Base-by-base conservation (phyloP, 2,329 filamentous ascomycete species). In the Xylaria sp. region DNA sequence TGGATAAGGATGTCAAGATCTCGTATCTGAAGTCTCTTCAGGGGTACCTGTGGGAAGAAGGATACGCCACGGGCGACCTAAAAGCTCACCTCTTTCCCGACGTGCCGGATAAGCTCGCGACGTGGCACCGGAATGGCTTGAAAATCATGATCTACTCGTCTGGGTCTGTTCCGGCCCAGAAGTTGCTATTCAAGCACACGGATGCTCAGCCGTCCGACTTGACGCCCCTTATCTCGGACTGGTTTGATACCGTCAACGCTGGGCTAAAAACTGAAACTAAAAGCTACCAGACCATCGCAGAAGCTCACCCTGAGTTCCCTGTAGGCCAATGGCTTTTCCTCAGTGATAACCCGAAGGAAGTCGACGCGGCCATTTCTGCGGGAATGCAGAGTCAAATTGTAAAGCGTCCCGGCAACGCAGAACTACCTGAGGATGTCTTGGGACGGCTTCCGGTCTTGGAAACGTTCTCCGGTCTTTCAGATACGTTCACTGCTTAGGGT, bases 181-280 rank as follows among this genome's bases (percentile, higher is more conserved):
- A 91, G 75, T 78, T 93, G 62, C 81, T 93, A 63, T 93, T 93
- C 74, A 79, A 80, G 61, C 84, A 92, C 70, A 86, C 84, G 48
- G 77, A 83, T 63, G 79, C 82, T 6, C 75, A 80, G 61, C 79
- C 79, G 16, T 76, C 80, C n/a, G 84, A 91, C 70, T 72, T 90
- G 67, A 82, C 79, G 2, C 75, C 76, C 1, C 72, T 83, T 58
- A 80, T 91, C 60, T 78, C 77, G 50, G 86, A 81, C 66, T 91
- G 85, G 80, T 93, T 91, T 70, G 90, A 94, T 72, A 93, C 90
- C 2, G 83, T 89, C 60, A 93, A 90, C 72, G 90, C 90, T 37
- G 90, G 90, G 1, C 80, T 83, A 58, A 94, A 94, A 78, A 83
- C 80, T 51, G 83, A 91, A 67, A 71, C 75, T 46, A 73, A 72